These are phyloP conservation scores for Bifiguratus adelaidae DNA, from an alignment of 192 early-diverging fungal genomes.

Conservation along the genomic window DNA sequence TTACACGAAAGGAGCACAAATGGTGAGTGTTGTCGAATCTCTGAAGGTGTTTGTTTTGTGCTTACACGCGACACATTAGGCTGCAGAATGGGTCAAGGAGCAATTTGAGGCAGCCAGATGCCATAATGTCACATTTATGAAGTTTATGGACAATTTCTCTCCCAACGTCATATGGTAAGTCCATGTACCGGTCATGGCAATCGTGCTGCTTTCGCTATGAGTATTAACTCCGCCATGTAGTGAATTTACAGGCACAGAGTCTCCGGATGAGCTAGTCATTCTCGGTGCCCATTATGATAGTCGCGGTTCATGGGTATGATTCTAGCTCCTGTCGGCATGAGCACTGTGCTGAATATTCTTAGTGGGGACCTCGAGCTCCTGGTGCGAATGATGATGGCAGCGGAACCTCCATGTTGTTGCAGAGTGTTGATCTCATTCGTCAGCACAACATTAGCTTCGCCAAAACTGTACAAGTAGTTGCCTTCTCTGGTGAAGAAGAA, in stretches of 20 bases:
- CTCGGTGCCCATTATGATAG: slow-evolving; percentile 29
- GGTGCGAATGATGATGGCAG: slow-evolving; percentile 31
- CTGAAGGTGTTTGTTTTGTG: background rate
- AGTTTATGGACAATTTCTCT: slow-evolving; percentile 16
- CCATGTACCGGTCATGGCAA: background rate
- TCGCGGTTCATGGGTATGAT: slow-evolving; percentile 25
- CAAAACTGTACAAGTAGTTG: slow-evolving; percentile 20
- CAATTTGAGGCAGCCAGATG: slow-evolving; percentile 26
- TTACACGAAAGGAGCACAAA: slow-evolving; percentile 7
- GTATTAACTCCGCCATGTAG: slow-evolving; percentile 4
- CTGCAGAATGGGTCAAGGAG: slow-evolving; percentile 22
- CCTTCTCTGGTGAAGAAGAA: slow-evolving; percentile 34
- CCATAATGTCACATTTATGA: slow-evolving; percentile 21
- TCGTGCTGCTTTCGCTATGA: background rate
- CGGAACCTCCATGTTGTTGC: slow-evolving; percentile 24
- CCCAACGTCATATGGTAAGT: slow-evolving; percentile 33
- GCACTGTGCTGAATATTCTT: too few relatives aligned
- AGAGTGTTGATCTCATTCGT: slow-evolving; percentile 18
- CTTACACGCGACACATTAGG: slow-evolving; percentile 7
- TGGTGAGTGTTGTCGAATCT: background rate
- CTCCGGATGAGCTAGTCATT: slow-evolving; percentile 27
- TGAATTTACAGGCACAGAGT: slow-evolving; percentile 23
- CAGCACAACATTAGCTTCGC: slow-evolving; percentile 18
- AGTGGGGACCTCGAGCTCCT: slow-evolving; percentile 23
- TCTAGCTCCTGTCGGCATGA: too few relatives aligned